Base-by-base conservation (phyloP, 306 rosid genomes). In the Clitoria ternatea region DNA sequence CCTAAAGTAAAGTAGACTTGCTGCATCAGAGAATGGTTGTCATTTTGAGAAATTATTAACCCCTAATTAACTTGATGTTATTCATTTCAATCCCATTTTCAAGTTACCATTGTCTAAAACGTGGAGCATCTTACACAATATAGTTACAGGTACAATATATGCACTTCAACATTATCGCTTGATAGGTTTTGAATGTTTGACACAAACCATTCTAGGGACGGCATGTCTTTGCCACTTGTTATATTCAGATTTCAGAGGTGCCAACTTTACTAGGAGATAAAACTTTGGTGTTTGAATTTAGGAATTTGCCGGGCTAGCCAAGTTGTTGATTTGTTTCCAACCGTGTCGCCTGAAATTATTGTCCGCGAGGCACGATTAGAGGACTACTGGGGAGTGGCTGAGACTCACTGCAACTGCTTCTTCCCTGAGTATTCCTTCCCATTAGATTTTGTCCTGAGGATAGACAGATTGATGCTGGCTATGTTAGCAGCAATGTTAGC, bases 361-460 rank as follows among this genome's bases (percentile, higher is more conserved):
- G 94, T 92, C 44, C 84, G 96, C 13, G 89, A 92, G 84, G 98
- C 98, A 4, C 84, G 89, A 80, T 61, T 92, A 39, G 85, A 81
- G 86, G 98, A 92, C 81, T 87, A 86, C 33, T 92, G 98, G 96
- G 98, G 85, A 80, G 96, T 92, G 75, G 94, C 96, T 7, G 98
- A 92, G 90, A 92, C 84, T 66, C 98, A 89, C 65, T 92, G 98
- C 88, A 89, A 89, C 85, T 79, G 90, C 39, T 92, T 92, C 90
- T 92, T 85, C 85, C 98, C 96, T 6, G 88, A 79, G 7, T 89
- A 89, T 69, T 68, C 83, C 23, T 92, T 92, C 79, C 98, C 98
- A 9, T 81, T 89, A 61, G 92, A 89, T 73, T 89, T 87, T 67
- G 70, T 89, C 77, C 77, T 89, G 66, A 73, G 96, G 76, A 61